Evolutionary conservation across 2,329 filamentous ascomycete species (phyloP), one percentile per base, ranked within the genome.

Genomic region (Pseudocercospora cruenta): DNA sequence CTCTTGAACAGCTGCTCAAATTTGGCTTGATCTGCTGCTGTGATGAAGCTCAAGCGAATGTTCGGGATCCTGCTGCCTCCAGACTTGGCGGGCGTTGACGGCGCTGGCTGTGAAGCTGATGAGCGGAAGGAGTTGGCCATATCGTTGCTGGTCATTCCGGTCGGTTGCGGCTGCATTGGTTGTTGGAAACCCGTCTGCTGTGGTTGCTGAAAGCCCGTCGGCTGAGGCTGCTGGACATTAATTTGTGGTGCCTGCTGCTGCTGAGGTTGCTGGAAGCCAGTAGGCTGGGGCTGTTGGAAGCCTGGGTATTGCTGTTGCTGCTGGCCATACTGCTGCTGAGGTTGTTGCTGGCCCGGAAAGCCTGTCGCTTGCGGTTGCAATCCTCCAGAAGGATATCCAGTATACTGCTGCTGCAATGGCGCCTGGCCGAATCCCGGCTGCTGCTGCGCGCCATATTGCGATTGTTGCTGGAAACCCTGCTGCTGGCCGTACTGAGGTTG

Each of bases 1-100:
- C 94, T 96, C 82, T 95, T 97, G 84, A 99, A 99, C 49, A 99
- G 82, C 64, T 95, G 95, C 83, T 99, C 95, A 74, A 99, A 99
- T 81, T 97, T 97, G 75, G 92, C 87, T 80, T 99, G 95, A 77
- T 99, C 95, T 75, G 91, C 88, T 26, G 92, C 94, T 2, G 94
- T 97, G 76, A 99, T 97, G 79, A 99, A 99, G 2, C 94, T 97
- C 67, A 99, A 82, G 58, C 95, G 87, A 71, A 98, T 96, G 77
- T 91, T 98, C 28, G 95, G 95, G 64, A 99, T 97, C 82, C 91
- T 95, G 72, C 87, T 89, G 12, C 85, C 81, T 51, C 90, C 88
- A 73, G 90, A 86, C 12, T 88, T 81, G 10, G 88, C 84, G 14
- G 88, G 81, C 9, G 88, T 80, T 28, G 86, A 82, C 24, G 84